phyloP scores from a whole-genome alignment of 345 rosid genomes.

The Eucalyptus tenuipes region DNA sequence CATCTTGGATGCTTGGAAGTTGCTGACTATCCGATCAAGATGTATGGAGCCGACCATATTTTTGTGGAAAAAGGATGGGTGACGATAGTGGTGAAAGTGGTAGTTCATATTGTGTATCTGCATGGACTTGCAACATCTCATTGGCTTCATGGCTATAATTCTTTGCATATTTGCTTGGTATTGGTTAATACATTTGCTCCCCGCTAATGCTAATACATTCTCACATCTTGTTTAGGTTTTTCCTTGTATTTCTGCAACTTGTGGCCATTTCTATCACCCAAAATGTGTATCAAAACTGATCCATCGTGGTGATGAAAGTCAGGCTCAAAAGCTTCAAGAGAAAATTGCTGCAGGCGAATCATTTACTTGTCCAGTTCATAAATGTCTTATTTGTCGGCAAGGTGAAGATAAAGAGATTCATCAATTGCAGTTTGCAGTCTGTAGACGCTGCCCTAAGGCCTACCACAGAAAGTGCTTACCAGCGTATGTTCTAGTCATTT shows the following conservation, averaged over 20 bases:
- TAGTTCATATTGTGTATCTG: not conserved
- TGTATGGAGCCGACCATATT: not conserved
- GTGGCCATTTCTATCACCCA: slow-evolving; percentile 74
- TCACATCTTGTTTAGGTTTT: slow-evolving; percentile 29
- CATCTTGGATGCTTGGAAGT: not conserved
- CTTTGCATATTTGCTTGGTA: not conserved
- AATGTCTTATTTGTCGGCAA: slow-evolving; percentile 36
- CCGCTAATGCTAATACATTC: not conserved
- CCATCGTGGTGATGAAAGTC: slow-evolving; percentile 13
- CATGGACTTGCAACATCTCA: not conserved
- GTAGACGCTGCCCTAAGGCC: slow-evolving; percentile 70
- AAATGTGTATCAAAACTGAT: slow-evolving; percentile 50
- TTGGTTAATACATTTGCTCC: not conserved
- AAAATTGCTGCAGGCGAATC: slow-evolving; percentile 40
- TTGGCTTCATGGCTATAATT: not conserved
- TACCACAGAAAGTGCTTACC: slow-evolving; percentile 74
- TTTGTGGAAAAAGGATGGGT: not conserved
- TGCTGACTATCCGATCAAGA: not conserved
- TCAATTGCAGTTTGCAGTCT: slow-evolving; percentile 47
- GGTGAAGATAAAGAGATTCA: slow-evolving; percentile 24
- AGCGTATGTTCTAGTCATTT: slow-evolving; percentile 11
- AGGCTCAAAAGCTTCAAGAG: slow-evolving; percentile 13
- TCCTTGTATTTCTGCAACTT: slow-evolving; percentile 49
- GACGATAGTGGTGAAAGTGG: not conserved
- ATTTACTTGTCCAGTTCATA: slow-evolving; percentile 59